phyloP scores from a whole-genome alignment of 2,329 filamentous ascomycete species.

The Botrytis tulipae region DNA sequence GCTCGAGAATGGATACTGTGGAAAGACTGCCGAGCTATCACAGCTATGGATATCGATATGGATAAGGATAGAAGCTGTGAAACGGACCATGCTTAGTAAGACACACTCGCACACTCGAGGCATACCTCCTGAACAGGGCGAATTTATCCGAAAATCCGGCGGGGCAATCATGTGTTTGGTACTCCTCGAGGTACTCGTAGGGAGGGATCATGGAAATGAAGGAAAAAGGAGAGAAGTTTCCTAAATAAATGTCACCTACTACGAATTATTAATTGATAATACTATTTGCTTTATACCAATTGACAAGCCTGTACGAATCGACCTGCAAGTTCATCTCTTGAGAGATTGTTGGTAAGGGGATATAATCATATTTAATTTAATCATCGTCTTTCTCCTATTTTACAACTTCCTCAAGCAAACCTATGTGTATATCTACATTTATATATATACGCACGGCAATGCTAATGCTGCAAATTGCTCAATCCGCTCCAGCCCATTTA shows the following conservation, averaged over 20 bases:
- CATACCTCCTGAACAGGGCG: too few species aligned
- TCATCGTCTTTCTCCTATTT: not conserved
- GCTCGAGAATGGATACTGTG: not conserved
- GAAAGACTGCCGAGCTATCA: constrained; percentile 1
- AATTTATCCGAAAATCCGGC: not conserved
- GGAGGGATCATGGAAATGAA: not conserved
- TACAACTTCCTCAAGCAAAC: not conserved
- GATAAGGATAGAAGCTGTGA: not conserved
- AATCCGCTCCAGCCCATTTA: not conserved
- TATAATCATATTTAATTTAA: not conserved
- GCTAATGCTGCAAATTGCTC: not conserved
- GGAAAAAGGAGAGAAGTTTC: not conserved
- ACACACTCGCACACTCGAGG: not conserved
- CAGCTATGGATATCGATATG: too few species aligned
- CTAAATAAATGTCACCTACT: not conserved
- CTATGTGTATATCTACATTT: not conserved
- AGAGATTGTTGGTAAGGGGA: not conserved
- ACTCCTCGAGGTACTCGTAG: not conserved
- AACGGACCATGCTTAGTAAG: not conserved
- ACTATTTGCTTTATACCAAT: not conserved
- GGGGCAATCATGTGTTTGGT: not conserved
- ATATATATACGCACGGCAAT: not conserved
- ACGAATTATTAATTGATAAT: not conserved
- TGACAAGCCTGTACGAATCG: not conserved
- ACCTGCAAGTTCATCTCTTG: not conserved